A percentile compares a stretch with the other conserved stretches of the same genome.
Evolutionary conservation across 305 asterid genomes (phyloP).

Genomic region (Fraxinus sp.): DNA sequence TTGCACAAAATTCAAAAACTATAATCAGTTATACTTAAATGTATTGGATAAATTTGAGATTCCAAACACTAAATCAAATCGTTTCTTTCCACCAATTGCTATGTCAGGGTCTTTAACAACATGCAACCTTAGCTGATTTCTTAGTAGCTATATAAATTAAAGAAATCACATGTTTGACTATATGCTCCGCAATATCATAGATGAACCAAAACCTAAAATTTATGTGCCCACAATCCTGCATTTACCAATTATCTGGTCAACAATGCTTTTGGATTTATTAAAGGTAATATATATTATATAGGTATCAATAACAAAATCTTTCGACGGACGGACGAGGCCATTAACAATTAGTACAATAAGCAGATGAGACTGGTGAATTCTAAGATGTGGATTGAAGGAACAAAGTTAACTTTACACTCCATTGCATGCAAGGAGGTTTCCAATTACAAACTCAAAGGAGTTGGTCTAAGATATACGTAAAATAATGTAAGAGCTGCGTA

Average conservation of each 20-base stretch:
- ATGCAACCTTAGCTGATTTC: not conserved
- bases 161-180: not conserved
- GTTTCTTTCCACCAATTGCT: not conserved
- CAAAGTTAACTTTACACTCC: not conserved
- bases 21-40: not conserved
- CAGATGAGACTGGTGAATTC: not conserved
- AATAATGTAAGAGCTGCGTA: not conserved
- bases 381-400: not conserved
- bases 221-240: not conserved
- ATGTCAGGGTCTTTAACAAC: not conserved
- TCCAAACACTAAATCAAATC: not conserved
- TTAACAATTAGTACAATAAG: not conserved
- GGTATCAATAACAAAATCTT: not conserved
- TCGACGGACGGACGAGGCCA: not conserved
- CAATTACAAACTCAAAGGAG: slow-evolving; percentile 1
- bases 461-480: not conserved
- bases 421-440: not conserved
- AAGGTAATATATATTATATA: not conserved
- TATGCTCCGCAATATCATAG: not conserved
- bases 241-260: not conserved
- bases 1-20: not conserved
- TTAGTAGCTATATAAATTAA: not conserved
- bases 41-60: not conserved
- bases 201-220: not conserved
- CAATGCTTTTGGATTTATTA: not conserved